Base-by-base conservation (phyloP, 352 stramenopile species). In the Peronosclerospora sorghi region DNA sequence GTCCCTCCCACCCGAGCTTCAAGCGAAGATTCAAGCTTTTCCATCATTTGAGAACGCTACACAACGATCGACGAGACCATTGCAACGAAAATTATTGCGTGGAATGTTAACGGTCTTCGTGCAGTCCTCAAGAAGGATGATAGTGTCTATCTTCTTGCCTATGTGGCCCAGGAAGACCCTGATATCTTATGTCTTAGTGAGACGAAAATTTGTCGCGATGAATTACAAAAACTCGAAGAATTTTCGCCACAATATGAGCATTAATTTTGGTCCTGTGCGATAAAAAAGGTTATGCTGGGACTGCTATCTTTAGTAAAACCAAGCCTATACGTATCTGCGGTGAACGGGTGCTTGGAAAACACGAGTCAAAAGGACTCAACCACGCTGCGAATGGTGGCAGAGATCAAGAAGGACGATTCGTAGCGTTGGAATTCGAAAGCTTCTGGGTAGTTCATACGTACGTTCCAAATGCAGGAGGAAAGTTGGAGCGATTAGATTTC, bases 71-170 rank as follows among this genome's bases (percentile, higher is more conserved):
- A 19, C 23, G 43, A 55, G 2, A 36, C 36, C 3, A 35, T 53
- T 30, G 41, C 50, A 35, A 48, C 54, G 24, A 86, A 82, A 46
- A 54, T 88, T 12, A 62, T 75, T 36, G 76, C 76, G 17, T 88
- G 79, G 79, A 92, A 92, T 54, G 79, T 92, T 3, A 92, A 92
- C 35, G 76, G 79, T 3, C 56, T 92, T 29, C 79, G 79, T 2
- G 79, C 79, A 17, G 39, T 92, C 41, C 53, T 92, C 21, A 88
- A 86, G 58, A 55, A 68, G 12, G 73, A 84, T 15, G 61, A 86
- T 21, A 64, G 63, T 41, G 48, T 72, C 38, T 69, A 84, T 35
- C 58, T 91, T 29, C 73, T 70, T 14, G 76, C 74, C 5, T 92
- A 85, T 48, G 66, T 88, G 35, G 67, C 66, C 8, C 68, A 86